Conservation (phyloP, 2,329 filamentous ascomycete species). For the Didymellaceae sp. region DNA sequence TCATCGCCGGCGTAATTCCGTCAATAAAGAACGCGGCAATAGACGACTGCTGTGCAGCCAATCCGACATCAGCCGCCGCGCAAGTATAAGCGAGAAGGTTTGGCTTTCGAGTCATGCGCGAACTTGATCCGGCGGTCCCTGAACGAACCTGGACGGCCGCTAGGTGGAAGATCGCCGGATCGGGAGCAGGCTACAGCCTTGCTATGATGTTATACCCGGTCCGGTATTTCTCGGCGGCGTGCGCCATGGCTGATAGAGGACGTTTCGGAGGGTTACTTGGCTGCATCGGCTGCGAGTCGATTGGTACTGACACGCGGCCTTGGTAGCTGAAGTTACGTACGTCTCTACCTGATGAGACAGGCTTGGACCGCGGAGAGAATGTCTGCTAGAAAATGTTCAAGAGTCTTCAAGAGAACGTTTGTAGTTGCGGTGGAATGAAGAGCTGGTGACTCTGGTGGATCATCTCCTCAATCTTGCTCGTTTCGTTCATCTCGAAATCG, state of each 20-base stretch:
- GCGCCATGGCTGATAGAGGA: slow-evolving; percentile 3
- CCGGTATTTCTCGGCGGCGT: slow-evolving; percentile 4
- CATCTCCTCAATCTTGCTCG: slow-evolving; percentile 50
- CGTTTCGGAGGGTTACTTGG: background rate
- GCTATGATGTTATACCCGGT: background rate
- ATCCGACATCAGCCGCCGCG: no score
- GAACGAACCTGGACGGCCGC: background rate
- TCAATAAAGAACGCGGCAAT: no score
- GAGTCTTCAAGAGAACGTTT: slow-evolving; percentile 33
- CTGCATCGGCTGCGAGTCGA: background rate
- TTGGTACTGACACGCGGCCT: background rate
- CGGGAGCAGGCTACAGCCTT: background rate
- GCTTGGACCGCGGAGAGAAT: background rate
- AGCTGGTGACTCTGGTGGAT: slow-evolving; percentile 50
- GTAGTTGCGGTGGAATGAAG: slow-evolving; percentile 40
- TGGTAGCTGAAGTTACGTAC: slow-evolving; percentile 2
- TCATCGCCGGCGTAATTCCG: no score
- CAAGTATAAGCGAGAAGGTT: no score
- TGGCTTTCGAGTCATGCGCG: slow-evolving; percentile 4
- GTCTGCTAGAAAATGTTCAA: background rate
- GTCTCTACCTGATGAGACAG: background rate
- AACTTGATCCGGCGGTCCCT: background rate
- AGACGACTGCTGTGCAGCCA: no score
- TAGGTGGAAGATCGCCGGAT: slow-evolving; percentile 9
- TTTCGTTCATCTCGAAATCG: slow-evolving; percentile 68